Base-by-base conservation (phyloP, 1,139 yeast genomes). In the Arxiozyma slooffiae region DNA sequence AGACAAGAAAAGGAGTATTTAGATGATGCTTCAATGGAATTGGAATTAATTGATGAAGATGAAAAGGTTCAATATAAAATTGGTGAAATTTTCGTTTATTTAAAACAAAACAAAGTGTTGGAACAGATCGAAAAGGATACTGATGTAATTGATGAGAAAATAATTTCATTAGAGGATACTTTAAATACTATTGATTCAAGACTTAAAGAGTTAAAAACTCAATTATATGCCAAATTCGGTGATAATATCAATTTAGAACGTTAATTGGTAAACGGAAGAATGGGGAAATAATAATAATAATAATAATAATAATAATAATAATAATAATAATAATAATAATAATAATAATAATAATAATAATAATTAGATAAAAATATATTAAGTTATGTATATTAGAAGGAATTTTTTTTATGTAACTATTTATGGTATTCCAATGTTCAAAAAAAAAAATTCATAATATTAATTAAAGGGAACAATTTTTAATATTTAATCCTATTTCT, bases 191-290 rank as follows among this genome's bases (percentile, higher is more conserved):
- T 82, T 41, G 82, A 81, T 53, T 74, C 71, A 4, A 72, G 77
- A 55, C 75, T 90, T 69, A 68, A 67, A 9, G 76, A 68, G 38
- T 75, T 90, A 60, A 92, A 90, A 70, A 76, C 78, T 37, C 74
- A 73, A n/a, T 72, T 92, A 53, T 92, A 92, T 63, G 87, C 88
- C 18, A 89, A 87, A 67, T 92, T 92, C 65, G 98, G 98, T 39
- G 80, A 80, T 58, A 82, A 89, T 54, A 92, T 92, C 64, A 90
- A 90, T 65, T 73, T 92, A 48, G 98, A 92, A 62, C 73, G 75
- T 58, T 70, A 52, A 30, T 30, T 30, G 2, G 36, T 7, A n/a
- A n/a, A n/a, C n/a, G n/a, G n/a, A n/a, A n/a, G n/a, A n/a, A n/a
- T n/a, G n/a, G n/a, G n/a, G n/a, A n/a, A n/a, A n/a, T n/a, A n/a